Base-by-base conservation (phyloP, 2,329 filamentous ascomycete species). In the Thermoascus crustaceus region DNA sequence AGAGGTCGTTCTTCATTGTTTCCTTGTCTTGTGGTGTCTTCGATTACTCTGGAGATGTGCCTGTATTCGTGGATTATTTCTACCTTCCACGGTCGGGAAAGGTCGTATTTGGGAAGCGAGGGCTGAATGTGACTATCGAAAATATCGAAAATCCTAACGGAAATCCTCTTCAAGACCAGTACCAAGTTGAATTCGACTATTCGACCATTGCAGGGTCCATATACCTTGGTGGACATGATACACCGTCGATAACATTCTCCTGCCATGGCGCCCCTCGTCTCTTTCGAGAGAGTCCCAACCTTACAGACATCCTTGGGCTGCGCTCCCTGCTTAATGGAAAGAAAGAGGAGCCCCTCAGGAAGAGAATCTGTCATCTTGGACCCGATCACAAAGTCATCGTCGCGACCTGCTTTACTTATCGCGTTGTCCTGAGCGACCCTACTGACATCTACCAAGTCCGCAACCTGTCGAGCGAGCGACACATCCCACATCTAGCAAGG, bases 11-110 rank as follows among this genome's bases (percentile, higher is more conserved):
- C 10, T 23, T n/a, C 7, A 45, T 48, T 8, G 40, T 24, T 10
- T 35, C 34, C 7, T 34, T 73, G 19, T 59, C 57, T 5, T 73
- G 69, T 35, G 74, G 75, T 2, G 64, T 71, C 29, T 70, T 69
- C 42, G 50, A 63, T 5, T 75, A 70, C 34, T 33, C 48, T 2
- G 35, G 52, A 0, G 41, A 45, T 4, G 13, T 27, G 2, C 54
- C 76, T 5, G 53, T 55, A 0, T 77, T 72, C 39, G 52, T 66
- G 3, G 45, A 65, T 10, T 44, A 43, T 30, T 46, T 37, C 25
- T 35, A 44, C 22, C 17, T 21, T 7, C 22, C 21, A n/a, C 21
- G 17, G 22, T 8, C n/a, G 20, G 51, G 50, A 23, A 43, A 38
- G 8, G 37, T 54, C 23, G 64, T 61, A 36, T 74, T 76, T 44